phyloP scores from a whole-genome alignment of 257 asterid species.

The Przewalskia tangutica region DNA sequence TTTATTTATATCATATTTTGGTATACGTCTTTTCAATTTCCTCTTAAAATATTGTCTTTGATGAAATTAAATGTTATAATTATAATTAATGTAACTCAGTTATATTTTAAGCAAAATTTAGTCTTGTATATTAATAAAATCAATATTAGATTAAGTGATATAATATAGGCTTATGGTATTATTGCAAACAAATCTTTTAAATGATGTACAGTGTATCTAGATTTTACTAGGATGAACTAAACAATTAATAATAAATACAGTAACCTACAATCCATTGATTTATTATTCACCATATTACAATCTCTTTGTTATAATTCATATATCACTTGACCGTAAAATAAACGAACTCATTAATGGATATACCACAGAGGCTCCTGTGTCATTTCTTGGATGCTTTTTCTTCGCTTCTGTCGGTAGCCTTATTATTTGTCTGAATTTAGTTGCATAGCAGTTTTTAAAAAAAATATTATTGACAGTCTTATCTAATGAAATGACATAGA shows the following conservation, averaged over 20 bases:
- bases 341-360: neutral
- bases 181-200: neutral
- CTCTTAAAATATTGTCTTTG: neutral
- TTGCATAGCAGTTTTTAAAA: constrained; percentile 4
- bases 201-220: neutral
- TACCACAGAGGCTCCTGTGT: neutral
- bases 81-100: neutral
- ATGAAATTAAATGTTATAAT: neutral
- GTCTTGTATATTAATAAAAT: neutral
- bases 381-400: neutral
- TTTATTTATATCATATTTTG: neutral
- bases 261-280: neutral
- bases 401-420: neutral
- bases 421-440: neutral
- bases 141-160: neutral
- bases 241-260: neutral
- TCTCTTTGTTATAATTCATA: neutral
- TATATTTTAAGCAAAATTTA: neutral
- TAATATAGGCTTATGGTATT: neutral
- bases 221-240: neutral
- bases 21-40: neutral
- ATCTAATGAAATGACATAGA: constrained; percentile 12
- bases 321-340: neutral
- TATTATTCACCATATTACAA: neutral
- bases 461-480: constrained; percentile 3